These are phyloP conservation scores for Pseudocercospora macadamiae DNA, from an alignment of 2,329 filamentous ascomycete species.

Conservation along the genomic window DNA sequence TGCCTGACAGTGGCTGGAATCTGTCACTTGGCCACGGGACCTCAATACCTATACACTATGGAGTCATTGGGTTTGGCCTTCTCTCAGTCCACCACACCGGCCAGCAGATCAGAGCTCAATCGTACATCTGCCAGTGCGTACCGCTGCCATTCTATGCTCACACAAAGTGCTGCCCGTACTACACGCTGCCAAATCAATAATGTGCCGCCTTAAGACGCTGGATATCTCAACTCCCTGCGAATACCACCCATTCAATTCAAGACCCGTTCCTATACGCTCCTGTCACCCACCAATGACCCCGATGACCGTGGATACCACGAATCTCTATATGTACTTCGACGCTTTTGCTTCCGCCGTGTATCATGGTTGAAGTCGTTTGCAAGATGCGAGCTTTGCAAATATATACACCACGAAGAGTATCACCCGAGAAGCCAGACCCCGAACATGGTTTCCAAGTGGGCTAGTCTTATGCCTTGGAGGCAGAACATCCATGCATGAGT, in stretches of 20 bases:
- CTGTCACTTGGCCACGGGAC: too few species aligned
- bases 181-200: background rate
- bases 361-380: constrained; percentile 6
- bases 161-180: background rate
- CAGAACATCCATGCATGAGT: constrained; percentile 45
- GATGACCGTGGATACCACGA: background rate
- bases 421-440: constrained; percentile 3
- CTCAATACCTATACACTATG: background rate
- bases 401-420: constrained; percentile 6
- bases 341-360: background rate
- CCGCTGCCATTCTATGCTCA: too few species aligned
- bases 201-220: background rate
- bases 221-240: background rate
- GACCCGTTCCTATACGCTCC: background rate
- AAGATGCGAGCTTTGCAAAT: constrained; percentile 8
- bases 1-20: too few species aligned
- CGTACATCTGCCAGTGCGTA: background rate
- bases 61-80: background rate
- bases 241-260: background rate
- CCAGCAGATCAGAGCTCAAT: background rate
- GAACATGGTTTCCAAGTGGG: constrained; percentile 17
- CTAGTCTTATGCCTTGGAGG: constrained; percentile 12
- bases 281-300: background rate
- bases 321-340: background rate
- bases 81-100: background rate